Evolutionary conservation across 192 early-diverging fungal genomes (phyloP), one percentile per base, ranked within the genome.

Genomic region (Podila clonocystis): DNA sequence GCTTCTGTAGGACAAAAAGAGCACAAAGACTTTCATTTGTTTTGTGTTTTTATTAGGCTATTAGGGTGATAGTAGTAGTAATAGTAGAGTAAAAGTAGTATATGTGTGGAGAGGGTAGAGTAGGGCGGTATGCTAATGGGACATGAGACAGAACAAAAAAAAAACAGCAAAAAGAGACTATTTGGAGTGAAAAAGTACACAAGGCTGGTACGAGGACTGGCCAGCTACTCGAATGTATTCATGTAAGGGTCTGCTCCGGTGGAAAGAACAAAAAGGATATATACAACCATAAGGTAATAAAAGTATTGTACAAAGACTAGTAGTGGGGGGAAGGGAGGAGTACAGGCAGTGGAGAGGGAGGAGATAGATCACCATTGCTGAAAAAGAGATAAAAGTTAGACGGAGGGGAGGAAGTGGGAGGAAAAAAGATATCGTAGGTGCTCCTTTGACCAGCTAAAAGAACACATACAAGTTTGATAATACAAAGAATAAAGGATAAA

Each of bases 161-260:
- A 45, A 68, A 26, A 60, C 58, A 68, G 38, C 26, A 68, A 38
- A 31, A 58, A 58, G 20, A 58, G 57, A 58, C 28, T 28, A n/a
- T 13, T 29, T 29, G 28, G 57, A 58, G 12, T 41, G 33, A 15
- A 8, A 45, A 45, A 45, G 41, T 45, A 45, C 41, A 45, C 41
- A 45, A 45, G 41, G 41, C 41, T 45, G 41, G 33, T 6, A 45
- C 41, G 8, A 45, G 41, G 41, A 45, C 41, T 45, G 13, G 13
- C 13, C 41, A 45, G 41, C 41, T 3, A 12, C 41, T 45, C 41
- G 12, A 45, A 45, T 45, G 41, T 45, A 45, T 45, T 45, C 41
- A 45, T 45, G 41, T 15, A 45, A 45, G 41, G 41, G 41, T 17
- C 41, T 45, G 41, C 41, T 45, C 41, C 41, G 41, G 41, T 33